Base-by-base conservation (phyloP, 2,329 filamentous ascomycete species). In the Cryphonectria radicalis region DNA sequence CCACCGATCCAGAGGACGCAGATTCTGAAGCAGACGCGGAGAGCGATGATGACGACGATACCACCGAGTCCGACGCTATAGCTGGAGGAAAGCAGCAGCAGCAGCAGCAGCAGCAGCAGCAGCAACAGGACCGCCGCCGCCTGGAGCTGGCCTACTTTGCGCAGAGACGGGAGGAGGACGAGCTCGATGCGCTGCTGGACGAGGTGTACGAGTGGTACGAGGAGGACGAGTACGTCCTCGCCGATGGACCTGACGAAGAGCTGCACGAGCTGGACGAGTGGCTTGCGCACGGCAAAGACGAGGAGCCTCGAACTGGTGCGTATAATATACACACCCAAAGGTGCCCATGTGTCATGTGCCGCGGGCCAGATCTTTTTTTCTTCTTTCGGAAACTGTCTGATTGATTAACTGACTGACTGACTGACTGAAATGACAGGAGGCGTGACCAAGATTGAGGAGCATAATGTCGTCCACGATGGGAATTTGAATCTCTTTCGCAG, bases 181-280 rank as follows among this genome's bases (percentile, higher is more conserved):
- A 62, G 35, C 59, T 62, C 59, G 59, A 40, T 19, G 28, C 28
- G 35, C 32, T 40, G 8, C 59, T 62, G 35, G 32, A 62, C 35
- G 59, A 62, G 17, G 59, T 35, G 13, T 62, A 40, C 11, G 59
- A n/a, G 32, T 62, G 59, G 59, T 62, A 40, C 59, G 59, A 62
- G 35, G 59, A 62, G 22, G 59, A 62, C 59, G 19, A 7, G 2
- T 62, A 22, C 22, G 59, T 62, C 7, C 35, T 62, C 19, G 59
- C 22, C 59, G 22, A 2, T 19, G 32, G 59, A 10, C 59, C 35
- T 22, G 59, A n/a, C 11, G 19, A 35, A 19, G 59, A n/a, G 22
- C 59, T 62, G 22, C 32, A 62, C 6, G 59, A 40, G 59, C 59
- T 40, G 32, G 19, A n/a, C 6, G 7, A 3, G 35, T 13, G 32